Percentiles rank a stretch among this genome's conserved stretches.
phyloP scores from a whole-genome alignment of 2,329 filamentous ascomycete species.

The Talaromyces islandicus region DNA sequence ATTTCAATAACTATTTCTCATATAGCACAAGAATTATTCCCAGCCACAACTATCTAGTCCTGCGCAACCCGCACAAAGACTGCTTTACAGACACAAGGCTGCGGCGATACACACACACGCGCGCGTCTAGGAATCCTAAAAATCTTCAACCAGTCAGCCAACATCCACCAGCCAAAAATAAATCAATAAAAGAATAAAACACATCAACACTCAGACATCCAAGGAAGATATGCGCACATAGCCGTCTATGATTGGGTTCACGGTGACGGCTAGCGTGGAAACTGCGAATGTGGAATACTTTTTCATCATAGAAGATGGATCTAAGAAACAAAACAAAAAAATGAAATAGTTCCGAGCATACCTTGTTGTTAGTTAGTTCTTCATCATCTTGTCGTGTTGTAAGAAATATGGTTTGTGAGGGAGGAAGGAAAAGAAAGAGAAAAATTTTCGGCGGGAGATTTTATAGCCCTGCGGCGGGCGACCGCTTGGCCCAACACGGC shows the following conservation, averaged over 20 bases:
- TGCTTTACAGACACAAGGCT: too few relatives aligned
- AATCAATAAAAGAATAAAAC: neutral
- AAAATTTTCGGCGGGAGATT: conserved; percentile 6
- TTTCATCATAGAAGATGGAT: conserved; percentile 32
- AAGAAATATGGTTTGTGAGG: neutral
- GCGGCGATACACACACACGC: too few relatives aligned
- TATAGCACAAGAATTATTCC: too few relatives aligned
- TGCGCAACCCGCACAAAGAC: too few relatives aligned
- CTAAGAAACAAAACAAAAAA: neutral
- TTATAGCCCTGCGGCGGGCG: conserved; percentile 4
- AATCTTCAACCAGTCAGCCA: neutral
- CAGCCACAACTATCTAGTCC: too few relatives aligned
- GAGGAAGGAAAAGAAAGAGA: conserved; percentile 10
- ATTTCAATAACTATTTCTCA: neutral
- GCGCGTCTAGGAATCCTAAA: too few relatives aligned
- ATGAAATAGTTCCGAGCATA: neutral
- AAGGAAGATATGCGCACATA: conserved; percentile 15
- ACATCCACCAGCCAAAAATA: neutral
- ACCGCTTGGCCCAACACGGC: neutral
- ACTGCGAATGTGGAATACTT: conserved; percentile 35
- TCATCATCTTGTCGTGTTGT: neutral
- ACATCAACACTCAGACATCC: conserved; percentile 14
- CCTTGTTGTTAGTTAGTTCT: neutral
- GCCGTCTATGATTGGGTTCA: conserved; percentile 15
- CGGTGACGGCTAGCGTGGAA: conserved; percentile 16